A percentile compares a stretch with the other conserved stretches of the same genome.
These are phyloP conservation scores for Craterostigma plantagineum DNA, from an alignment of 257 asterid genomes.

Conservation along the genomic window DNA sequence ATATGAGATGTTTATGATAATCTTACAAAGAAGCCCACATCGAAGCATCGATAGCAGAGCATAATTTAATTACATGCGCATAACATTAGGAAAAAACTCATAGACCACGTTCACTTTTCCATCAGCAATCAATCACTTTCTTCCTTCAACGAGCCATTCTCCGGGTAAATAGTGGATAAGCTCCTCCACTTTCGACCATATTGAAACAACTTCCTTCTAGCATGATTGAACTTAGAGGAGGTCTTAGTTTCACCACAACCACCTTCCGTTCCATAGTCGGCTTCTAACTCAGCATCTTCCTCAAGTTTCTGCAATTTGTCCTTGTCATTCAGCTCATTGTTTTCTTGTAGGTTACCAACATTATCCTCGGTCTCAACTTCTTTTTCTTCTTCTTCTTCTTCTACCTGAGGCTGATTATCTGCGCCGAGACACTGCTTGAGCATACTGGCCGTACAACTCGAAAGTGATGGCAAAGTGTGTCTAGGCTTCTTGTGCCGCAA, in stretches of 20 bases:
- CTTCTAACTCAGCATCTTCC: too few relatives aligned
- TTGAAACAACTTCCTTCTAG: conserved; percentile 8
- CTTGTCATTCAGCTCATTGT: conserved; percentile 10
- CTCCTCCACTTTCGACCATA: conserved; percentile 33
- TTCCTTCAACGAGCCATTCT: conserved; percentile 8
- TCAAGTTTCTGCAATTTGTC: background rate
- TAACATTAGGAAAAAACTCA: too few relatives aligned
- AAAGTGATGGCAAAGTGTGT: conserved; percentile 3
- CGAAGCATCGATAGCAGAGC: too few relatives aligned
- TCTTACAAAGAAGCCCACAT: too few relatives aligned
- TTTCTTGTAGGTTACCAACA: conserved; percentile 9
- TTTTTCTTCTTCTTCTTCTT: too few relatives aligned
- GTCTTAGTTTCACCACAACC: too few relatives aligned
- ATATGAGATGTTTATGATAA: too few relatives aligned
- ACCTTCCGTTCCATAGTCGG: too few relatives aligned
- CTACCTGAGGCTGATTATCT: conserved; percentile 10
- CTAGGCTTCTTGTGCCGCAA: conserved; percentile 17
- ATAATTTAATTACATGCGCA: too few relatives aligned
- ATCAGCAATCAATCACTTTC: conserved; percentile 1
- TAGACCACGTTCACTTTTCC: too few relatives aligned
- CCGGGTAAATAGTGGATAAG: conserved; percentile 14
- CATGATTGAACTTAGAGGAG: conserved; percentile 5
- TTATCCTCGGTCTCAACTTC: conserved; percentile 9
- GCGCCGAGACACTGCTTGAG: conserved; percentile 4
- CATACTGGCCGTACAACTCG: conserved; percentile 9